A percentile compares a stretch with the other conserved stretches of the same genome.
These are phyloP conservation scores for Oehlia diaphana DNA, from an alignment of 192 early-diverging fungal species.

Conservation along the genomic window DNA sequence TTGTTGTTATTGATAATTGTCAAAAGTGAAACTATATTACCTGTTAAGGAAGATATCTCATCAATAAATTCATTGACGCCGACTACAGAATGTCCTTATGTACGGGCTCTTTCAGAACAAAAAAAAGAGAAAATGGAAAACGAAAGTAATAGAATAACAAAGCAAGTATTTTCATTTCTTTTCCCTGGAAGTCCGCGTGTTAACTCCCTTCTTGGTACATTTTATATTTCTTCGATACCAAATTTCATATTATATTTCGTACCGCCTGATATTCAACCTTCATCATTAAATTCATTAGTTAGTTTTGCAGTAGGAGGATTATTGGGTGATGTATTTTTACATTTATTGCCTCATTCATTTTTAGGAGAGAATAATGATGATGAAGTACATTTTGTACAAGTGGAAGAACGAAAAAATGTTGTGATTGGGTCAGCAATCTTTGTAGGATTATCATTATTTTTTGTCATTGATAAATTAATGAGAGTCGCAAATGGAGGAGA, in stretches of 20 bases:
- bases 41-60: background rate
- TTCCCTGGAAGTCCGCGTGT: slow-evolving; percentile 59
- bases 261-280: slow-evolving; percentile 60
- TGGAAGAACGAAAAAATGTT: slow-evolving; percentile 56
- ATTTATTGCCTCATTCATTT: slow-evolving; percentile 79
- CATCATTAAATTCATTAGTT: slow-evolving; percentile 71
- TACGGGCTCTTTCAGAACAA: background rate
- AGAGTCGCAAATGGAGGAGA: slow-evolving; percentile 68
- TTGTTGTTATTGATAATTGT: background rate
- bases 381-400: slow-evolving; percentile 40
- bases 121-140: background rate
- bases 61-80: background rate
- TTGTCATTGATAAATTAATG: slow-evolving; percentile 83
- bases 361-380: slow-evolving; percentile 46
- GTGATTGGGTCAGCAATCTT: slow-evolving; percentile 77
- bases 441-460: slow-evolving; percentile 72
- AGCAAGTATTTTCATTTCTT: slow-evolving; percentile 51
- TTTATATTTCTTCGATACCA: slow-evolving; percentile 82
- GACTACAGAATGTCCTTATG: background rate
- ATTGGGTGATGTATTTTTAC: slow-evolving; percentile 83
- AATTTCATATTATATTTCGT: slow-evolving; percentile 79
- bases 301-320: slow-evolving; percentile 87
- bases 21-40: background rate
- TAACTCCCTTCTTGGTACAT: slow-evolving; percentile 70
- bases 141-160: slow-evolving; percentile 35